These are phyloP conservation scores for Udeniomyces megalosporus DNA, from an alignment of 768 basidiomycete species.

Conservation along the genomic window DNA sequence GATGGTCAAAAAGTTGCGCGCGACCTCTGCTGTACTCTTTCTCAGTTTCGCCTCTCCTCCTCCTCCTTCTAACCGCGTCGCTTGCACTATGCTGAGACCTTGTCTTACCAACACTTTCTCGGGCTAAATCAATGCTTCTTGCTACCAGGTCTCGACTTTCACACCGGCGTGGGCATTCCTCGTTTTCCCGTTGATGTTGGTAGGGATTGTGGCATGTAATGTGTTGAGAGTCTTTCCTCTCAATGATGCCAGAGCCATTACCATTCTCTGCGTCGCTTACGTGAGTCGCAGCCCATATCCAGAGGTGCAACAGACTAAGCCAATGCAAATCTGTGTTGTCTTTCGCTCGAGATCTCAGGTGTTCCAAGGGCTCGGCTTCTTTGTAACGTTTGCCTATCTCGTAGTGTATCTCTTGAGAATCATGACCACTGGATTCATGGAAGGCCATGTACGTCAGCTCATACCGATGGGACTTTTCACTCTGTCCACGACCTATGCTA, in stretches of 20 bases:
- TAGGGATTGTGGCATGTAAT: not conserved
- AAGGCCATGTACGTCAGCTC: not conserved
- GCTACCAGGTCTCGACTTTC: not conserved
- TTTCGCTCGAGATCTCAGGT: too few relatives aligned
- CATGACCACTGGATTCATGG: constrained; percentile 1
- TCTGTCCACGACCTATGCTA: too few relatives aligned
- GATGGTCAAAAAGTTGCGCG: too few relatives aligned
- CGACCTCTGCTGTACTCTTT: too few relatives aligned
- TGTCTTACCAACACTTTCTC: not conserved
- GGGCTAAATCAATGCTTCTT: too few relatives aligned
- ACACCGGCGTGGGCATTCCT: constrained; percentile 4
- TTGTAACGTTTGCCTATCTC: not conserved
- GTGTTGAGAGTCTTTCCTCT: not conserved
- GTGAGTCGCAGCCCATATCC: not conserved
- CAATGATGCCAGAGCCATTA: not conserved
- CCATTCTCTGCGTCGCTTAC: not conserved
- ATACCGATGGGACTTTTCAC: too few relatives aligned
- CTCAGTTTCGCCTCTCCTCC: too few relatives aligned
- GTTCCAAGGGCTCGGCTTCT: constrained; percentile 2
- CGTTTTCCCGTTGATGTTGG: not conserved
- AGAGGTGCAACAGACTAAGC: too few relatives aligned
- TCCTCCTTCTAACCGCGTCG: too few relatives aligned
- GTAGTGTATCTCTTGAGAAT: not conserved
- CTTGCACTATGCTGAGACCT: not conserved
- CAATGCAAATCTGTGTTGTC: not conserved